phyloP scores from a whole-genome alignment of 129 eudicot species.

The Artemisia annua region DNA sequence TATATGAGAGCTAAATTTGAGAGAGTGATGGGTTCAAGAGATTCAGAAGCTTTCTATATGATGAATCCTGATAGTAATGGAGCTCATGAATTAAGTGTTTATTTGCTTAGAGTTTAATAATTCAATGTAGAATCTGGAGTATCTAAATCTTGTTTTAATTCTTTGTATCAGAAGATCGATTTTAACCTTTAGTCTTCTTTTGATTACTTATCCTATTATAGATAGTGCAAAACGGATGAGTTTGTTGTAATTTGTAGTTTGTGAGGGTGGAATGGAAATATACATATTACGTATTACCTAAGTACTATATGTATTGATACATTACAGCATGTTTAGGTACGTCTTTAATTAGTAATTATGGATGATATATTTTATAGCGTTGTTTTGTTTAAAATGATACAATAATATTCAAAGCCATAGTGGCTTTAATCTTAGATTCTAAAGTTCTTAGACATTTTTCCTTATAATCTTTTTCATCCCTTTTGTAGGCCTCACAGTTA shows the following conservation, averaged over 20 bases:
- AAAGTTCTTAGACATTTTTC: too few relatives aligned
- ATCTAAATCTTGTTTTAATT: slow-evolving; percentile 21
- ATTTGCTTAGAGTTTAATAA: slow-evolving; percentile 75
- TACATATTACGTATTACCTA: slow-evolving; percentile 20
- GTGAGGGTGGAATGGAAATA: slow-evolving; percentile 51
- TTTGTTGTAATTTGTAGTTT: slow-evolving; percentile 35
- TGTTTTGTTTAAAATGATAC: too few relatives aligned
- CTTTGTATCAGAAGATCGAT: slow-evolving; percentile 13
- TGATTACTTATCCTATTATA: slow-evolving; percentile 30
- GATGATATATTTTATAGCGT: too few relatives aligned
- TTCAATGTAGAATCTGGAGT: slow-evolving; percentile 27
- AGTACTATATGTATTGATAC: too few relatives aligned
- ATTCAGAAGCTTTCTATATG: slow-evolving; percentile 89
- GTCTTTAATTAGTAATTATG: too few relatives aligned
- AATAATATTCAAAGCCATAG: too few relatives aligned
- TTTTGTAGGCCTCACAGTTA: too few relatives aligned
- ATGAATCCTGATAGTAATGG: slow-evolving; percentile 88
- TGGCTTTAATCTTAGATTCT: too few relatives aligned
- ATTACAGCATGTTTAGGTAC: too few relatives aligned
- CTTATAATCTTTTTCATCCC: too few relatives aligned
- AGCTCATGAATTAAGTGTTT: slow-evolving; percentile 83
- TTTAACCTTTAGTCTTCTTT: slow-evolving; percentile 15
- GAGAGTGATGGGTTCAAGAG: slow-evolving; percentile 77
- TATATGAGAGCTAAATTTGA: slow-evolving; percentile 91
- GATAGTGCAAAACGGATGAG: slow-evolving; percentile 33